Conservation (phyloP, 2,329 filamentous ascomycete species). For the Hyphodiscus sp. region DNA sequence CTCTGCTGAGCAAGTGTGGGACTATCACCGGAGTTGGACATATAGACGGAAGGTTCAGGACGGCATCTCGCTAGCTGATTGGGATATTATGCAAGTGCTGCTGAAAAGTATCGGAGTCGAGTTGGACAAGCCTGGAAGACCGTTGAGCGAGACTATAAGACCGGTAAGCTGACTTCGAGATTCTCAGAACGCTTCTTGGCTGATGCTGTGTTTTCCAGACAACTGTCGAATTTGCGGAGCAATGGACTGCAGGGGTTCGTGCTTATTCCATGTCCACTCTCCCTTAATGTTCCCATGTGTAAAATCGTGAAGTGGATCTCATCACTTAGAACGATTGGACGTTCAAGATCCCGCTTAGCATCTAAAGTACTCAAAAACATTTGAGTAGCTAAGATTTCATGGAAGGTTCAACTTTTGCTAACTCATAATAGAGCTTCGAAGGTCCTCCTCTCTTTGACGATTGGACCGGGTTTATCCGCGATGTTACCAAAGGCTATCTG, state of each 20-base stretch:
- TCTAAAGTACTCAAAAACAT: no score
- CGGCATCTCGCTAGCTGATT: not conserved
- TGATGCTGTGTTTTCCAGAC: no score
- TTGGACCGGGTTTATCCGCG: constrained; percentile 1
- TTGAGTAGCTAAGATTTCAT: not conserved
- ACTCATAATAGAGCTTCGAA: not conserved
- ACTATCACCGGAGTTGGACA: constrained; percentile 10
- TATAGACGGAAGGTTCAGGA: not conserved
- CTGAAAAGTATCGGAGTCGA: not conserved
- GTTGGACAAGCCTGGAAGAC: not conserved
- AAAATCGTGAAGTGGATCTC: no score
- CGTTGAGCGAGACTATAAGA: not conserved
- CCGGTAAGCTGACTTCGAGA: not conserved
- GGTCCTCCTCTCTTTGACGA: not conserved
- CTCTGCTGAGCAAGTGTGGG: constrained; percentile 14
- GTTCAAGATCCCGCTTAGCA: no score
- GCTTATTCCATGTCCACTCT: no score
- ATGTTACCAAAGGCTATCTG: constrained; percentile 5
- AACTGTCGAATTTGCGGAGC: no score
- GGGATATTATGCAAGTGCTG: not conserved
- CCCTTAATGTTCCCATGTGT: no score
- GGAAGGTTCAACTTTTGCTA: not conserved
- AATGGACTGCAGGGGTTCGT: no score
- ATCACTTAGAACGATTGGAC: no score
- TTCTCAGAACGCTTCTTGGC: no score